Percentiles rank a stretch among this genome's conserved stretches.
Evolutionary conservation across 2,329 filamentous ascomycete species (phyloP).

Genomic region (Xylariaceae sp.): DNA sequence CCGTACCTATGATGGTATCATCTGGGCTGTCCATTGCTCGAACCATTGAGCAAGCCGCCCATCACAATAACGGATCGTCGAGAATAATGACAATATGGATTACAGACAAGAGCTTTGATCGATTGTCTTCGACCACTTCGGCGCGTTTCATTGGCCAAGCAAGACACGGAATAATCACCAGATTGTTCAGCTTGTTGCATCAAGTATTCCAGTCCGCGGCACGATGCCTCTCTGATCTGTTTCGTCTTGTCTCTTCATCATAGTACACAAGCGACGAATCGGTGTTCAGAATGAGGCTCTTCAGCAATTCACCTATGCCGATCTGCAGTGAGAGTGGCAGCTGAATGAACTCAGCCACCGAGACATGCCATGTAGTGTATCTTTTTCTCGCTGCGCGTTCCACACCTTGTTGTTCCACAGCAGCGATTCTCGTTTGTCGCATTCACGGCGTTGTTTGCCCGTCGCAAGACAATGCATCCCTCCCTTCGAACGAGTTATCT

Average conservation of each 20-base stretch:
- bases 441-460: not conserved
- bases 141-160: not conserved
- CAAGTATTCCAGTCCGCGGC: not conserved
- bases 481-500: not conserved
- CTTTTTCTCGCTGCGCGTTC: not conserved
- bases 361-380: conserved; percentile 6
- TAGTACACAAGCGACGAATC: not conserved
- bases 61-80: not conserved
- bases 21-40: not conserved
- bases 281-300: not conserved
- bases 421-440: conserved; percentile 11
- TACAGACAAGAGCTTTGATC: too few species aligned
- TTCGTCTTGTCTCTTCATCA: not conserved
- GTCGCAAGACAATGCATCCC: not conserved
- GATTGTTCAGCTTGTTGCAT: not conserved
- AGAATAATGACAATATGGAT: not conserved
- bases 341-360: conserved; percentile 6
- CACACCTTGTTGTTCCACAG: conserved; percentile 4
- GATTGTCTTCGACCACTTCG: not conserved
- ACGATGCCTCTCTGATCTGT: not conserved
- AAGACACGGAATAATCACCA: not conserved
- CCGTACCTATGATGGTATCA: not conserved
- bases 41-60: not conserved
- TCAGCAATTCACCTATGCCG: not conserved
- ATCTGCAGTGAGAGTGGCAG: not conserved